phyloP scores from a whole-genome alignment of 441 rosid genomes.

The Hura crepitans region DNA sequence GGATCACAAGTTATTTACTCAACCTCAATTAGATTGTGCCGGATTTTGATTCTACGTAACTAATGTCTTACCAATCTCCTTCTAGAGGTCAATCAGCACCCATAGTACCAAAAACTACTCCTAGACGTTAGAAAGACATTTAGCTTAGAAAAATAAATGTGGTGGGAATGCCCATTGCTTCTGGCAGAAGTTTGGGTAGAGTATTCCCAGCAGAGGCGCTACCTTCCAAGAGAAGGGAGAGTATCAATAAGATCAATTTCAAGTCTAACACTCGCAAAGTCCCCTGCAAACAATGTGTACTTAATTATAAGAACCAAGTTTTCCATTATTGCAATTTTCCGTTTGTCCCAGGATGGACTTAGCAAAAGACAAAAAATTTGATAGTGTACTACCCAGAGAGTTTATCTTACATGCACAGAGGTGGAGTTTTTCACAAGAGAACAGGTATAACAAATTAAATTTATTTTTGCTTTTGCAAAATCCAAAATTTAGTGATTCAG shows the following conservation, averaged over 20 bases:
- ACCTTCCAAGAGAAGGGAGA: not conserved
- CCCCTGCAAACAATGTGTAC: not conserved
- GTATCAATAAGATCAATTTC: not conserved
- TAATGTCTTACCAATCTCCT: not conserved
- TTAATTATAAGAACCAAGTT: not conserved
- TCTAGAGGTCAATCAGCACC: constrained; percentile 1
- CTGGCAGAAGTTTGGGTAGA: constrained; percentile 4
- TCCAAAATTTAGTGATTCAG: not conserved
- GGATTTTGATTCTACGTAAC: constrained; percentile 13
- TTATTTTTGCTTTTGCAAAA: not conserved
- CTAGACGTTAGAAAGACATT: not conserved
- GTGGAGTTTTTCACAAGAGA: constrained; percentile 6
- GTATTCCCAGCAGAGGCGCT: not conserved
- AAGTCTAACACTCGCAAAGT: not conserved
- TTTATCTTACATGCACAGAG: not conserved
- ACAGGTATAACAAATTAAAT: not conserved
- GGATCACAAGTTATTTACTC: constrained; percentile 7
- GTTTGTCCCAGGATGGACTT: no score
- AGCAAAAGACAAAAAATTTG: not conserved
- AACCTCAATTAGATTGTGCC: constrained; percentile 16
- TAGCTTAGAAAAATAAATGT: not conserved
- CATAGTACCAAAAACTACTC: not conserved
- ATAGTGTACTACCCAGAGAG: not conserved
- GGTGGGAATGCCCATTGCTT: not conserved
- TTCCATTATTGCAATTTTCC: not conserved